Percentiles rank a stretch among this genome's conserved stretches.
These are phyloP conservation scores for Glaciozyma antarctica DNA, from an alignment of 768 basidiomycete genomes.

Conservation along the genomic window DNA sequence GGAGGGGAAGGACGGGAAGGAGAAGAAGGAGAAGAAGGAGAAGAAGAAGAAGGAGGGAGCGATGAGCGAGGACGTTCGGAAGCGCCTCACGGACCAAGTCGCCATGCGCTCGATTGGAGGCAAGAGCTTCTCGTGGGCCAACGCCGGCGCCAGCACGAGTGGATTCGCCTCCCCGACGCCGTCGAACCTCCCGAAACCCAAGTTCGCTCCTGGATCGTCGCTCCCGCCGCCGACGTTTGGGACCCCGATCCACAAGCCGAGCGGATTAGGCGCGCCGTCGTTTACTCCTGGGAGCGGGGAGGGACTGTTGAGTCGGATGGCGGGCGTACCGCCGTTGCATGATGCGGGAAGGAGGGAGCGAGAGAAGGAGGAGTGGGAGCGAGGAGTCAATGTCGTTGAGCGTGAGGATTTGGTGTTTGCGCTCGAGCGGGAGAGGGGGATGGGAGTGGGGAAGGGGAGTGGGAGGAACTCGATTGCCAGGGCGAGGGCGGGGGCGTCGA, in stretches of 20 bases:
- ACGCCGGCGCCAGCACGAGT: slow-evolving; percentile 38
- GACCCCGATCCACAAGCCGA: slow-evolving; percentile 26
- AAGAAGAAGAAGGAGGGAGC: slow-evolving; percentile 75
- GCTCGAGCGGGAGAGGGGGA: slow-evolving; percentile 49
- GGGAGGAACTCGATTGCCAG: slow-evolving; percentile 11
- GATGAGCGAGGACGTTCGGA: slow-evolving; percentile 85
- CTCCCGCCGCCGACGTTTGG: slow-evolving; percentile 22
- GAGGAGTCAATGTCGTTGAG: slow-evolving; percentile 54
- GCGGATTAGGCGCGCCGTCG: too few relatives aligned
- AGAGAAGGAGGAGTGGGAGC: slow-evolving; percentile 47
- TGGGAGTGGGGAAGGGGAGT: slow-evolving; percentile 20
- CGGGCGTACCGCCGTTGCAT: slow-evolving; percentile 39
- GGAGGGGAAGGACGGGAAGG: slow-evolving; percentile 17
- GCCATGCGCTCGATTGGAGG: slow-evolving; percentile 77
- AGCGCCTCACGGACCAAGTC: slow-evolving; percentile 83
- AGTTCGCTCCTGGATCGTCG: slow-evolving; percentile 11
- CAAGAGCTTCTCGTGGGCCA: slow-evolving; percentile 80
- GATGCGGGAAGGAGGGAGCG: slow-evolving; percentile 42
- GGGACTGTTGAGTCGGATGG: slow-evolving; percentile 8
- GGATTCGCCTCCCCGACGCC: slow-evolving; percentile 28
- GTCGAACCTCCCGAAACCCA: slow-evolving; percentile 25
- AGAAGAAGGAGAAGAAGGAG: slow-evolving; percentile 48
- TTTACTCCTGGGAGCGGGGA: too few relatives aligned
- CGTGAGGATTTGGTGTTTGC: slow-evolving; percentile 78
- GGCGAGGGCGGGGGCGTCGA: slow-evolving; percentile 20